A percentile compares a stretch with the other conserved stretches of the same genome.
These are phyloP conservation scores for Carpinus fangiana DNA, from an alignment of 306 rosid genomes.

Conservation along the genomic window DNA sequence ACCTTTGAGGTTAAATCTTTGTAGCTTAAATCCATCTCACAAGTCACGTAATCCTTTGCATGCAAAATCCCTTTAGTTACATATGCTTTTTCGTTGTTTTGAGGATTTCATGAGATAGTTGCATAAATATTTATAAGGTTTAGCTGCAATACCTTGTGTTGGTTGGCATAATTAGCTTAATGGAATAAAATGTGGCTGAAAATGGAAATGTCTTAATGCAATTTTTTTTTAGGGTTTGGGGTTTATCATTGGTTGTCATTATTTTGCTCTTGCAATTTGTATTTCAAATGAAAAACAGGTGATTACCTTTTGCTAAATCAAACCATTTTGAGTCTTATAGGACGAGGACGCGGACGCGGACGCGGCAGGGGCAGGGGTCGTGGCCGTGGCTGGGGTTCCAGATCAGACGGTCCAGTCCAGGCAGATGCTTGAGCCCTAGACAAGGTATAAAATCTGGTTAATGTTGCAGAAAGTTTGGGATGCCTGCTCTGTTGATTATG, in stretches of 20 bases:
- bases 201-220: not conserved
- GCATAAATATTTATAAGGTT: not conserved
- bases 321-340: not conserved
- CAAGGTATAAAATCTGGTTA: not conserved
- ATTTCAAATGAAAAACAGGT: not conserved
- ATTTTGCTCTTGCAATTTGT: too few species aligned
- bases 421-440: slow-evolving; percentile 8
- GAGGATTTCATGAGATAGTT: not conserved
- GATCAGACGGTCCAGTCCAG: slow-evolving; percentile 20
- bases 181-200: not conserved
- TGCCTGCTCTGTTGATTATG: slow-evolving; percentile 13
- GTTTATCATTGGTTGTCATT: not conserved
- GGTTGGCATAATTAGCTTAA: not conserved
- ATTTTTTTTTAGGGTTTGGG: not conserved
- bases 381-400: slow-evolving; percentile 10
- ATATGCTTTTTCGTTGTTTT: not conserved
- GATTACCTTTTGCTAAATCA: not conserved
- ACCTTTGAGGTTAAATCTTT: not conserved
- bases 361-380: slow-evolving; percentile 22
- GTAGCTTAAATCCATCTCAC: not conserved
- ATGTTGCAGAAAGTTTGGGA: slow-evolving; percentile 11
- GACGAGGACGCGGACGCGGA: slow-evolving; percentile 14
- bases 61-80: not conserved
- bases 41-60: not conserved
- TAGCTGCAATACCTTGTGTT: not conserved